phyloP scores from a whole-genome alignment of 768 basidiomycete genomes.

The Solioccasus polychromus region DNA sequence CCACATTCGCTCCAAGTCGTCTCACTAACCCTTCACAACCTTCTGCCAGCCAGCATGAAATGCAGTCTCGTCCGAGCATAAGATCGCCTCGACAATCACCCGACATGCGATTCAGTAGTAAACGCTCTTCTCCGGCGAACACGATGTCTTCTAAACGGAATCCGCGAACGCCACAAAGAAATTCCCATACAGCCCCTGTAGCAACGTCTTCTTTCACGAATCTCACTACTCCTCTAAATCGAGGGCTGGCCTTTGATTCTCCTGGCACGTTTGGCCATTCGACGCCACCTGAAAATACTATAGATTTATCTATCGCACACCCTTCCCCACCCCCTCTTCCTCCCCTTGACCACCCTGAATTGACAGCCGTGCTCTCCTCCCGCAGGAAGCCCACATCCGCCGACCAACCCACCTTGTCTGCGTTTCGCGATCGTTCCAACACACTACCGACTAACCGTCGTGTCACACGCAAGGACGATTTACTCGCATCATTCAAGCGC shows the following conservation, averaged over 20 bases:
- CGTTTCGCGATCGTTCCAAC: constrained; percentile 23
- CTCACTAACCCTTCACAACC: constrained; percentile 16
- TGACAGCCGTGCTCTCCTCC: constrained; percentile 21
- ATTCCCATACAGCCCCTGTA: constrained; percentile 18
- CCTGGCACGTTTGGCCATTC: constrained; percentile 42
- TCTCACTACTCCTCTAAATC: constrained; percentile 28
- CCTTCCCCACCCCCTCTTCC: constrained; percentile 47
- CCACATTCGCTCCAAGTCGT: constrained; percentile 19
- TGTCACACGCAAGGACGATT: constrained; percentile 16
- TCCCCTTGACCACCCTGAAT: constrained; percentile 44
- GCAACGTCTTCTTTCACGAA: constrained; percentile 13
- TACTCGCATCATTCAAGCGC: constrained; percentile 24
- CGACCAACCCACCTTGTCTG: constrained; percentile 2
- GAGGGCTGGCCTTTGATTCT: constrained; percentile 29
- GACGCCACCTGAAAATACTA: constrained; percentile 29
- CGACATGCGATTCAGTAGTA: constrained; percentile 19
- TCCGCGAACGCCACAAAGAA: constrained; percentile 26
- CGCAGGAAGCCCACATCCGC: constrained; percentile 16
- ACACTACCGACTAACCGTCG: constrained; percentile 18
- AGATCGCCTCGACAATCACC: constrained; percentile 21
- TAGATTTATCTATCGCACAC: constrained; percentile 23
- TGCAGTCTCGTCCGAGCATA: constrained; percentile 7
- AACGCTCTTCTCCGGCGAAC: constrained; percentile 30
- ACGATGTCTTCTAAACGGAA: constrained; percentile 26
- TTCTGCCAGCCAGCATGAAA: constrained; percentile 7